These are phyloP conservation scores for Rhytidhysteron rufulum DNA, from an alignment of 2,329 filamentous ascomycete genomes.

Conservation along the genomic window DNA sequence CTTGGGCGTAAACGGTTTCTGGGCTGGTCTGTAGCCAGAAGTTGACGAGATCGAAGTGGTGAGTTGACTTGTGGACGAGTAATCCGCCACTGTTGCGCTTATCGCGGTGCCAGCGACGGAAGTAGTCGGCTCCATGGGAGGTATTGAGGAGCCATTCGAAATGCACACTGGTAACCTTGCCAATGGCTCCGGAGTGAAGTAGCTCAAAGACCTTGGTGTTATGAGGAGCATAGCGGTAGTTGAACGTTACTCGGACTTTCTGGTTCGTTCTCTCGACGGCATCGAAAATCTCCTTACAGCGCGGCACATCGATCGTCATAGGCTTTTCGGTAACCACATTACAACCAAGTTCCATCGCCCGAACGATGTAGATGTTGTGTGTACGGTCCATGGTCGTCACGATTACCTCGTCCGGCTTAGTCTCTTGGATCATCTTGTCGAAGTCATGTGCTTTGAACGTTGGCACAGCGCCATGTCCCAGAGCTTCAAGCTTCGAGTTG, in stretches of 20 bases:
- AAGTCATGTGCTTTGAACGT: conserved; percentile 55
- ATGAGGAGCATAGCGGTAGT: conserved; percentile 64
- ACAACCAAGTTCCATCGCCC: conserved; percentile 57
- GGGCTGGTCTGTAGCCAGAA: conserved; percentile 59
- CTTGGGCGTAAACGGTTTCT: conserved; percentile 55
- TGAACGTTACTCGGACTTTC: conserved; percentile 58
- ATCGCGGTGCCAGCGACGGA: conserved; percentile 61
- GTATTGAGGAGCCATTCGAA: conserved; percentile 64
- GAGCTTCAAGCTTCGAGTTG: conserved; percentile 44
- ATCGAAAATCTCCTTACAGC: conserved; percentile 53
- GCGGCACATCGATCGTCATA: conserved; percentile 59
- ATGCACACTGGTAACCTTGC: conserved; percentile 54
- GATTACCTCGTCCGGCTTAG: conserved; percentile 58
- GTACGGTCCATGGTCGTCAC: conserved; percentile 62
- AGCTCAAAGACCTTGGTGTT: conserved; percentile 59
- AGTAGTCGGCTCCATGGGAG: conserved; percentile 60
- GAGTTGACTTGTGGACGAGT: conserved; percentile 60
- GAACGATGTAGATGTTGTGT: conserved; percentile 58
- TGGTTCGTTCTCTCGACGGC: conserved; percentile 49
- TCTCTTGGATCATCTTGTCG: conserved; percentile 55
- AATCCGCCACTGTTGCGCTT: conserved; percentile 58
- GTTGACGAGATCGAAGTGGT: conserved; percentile 62
- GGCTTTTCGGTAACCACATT: conserved; percentile 63
- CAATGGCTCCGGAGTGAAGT: conserved; percentile 53
- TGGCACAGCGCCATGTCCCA: conserved; percentile 49